phyloP scores from a whole-genome alignment of 805 yeast species.

The Candida coleopterorum region DNA sequence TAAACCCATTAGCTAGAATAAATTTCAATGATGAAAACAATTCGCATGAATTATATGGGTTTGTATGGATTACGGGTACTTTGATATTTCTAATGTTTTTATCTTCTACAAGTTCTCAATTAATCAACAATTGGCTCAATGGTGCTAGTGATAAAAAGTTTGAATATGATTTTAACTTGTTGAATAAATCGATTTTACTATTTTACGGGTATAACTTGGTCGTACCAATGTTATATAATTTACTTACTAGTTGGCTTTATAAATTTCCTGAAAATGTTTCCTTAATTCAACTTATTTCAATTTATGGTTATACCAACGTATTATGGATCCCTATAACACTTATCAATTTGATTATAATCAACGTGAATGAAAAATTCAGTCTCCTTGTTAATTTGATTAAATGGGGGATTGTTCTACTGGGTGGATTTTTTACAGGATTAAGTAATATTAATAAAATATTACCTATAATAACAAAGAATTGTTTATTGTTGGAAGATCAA shows the following conservation, averaged over 20 bases:
- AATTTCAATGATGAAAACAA: conserved; percentile 28
- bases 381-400: conserved; percentile 47
- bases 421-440: conserved; percentile 58
- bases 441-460: conserved; percentile 46
- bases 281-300: conserved; percentile 58
- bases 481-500: conserved; percentile 24
- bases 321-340: conserved; percentile 84
- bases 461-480: conserved; percentile 32
- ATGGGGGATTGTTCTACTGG: conserved; percentile 58
- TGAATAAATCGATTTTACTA: conserved; percentile 64
- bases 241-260: conserved; percentile 47
- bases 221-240: conserved; percentile 56
- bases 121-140: conserved; percentile 54
- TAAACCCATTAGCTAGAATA: conserved; percentile 45
- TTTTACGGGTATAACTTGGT: conserved; percentile 73
- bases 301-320: conserved; percentile 81
- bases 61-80: conserved; percentile 87
- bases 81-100: conserved; percentile 71
- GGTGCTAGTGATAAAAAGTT: conserved; percentile 41
- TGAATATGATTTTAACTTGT: conserved; percentile 53
- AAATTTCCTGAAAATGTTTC: conserved; percentile 48
- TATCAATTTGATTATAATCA: conserved; percentile 50
- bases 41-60: conserved; percentile 72
- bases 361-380: conserved; percentile 27
- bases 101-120: conserved; percentile 63